Evolutionary conservation across 805 yeast species (phyloP), one percentile per base, ranked within the genome.

Genomic region (Blastobotrys mokoenaii): DNA sequence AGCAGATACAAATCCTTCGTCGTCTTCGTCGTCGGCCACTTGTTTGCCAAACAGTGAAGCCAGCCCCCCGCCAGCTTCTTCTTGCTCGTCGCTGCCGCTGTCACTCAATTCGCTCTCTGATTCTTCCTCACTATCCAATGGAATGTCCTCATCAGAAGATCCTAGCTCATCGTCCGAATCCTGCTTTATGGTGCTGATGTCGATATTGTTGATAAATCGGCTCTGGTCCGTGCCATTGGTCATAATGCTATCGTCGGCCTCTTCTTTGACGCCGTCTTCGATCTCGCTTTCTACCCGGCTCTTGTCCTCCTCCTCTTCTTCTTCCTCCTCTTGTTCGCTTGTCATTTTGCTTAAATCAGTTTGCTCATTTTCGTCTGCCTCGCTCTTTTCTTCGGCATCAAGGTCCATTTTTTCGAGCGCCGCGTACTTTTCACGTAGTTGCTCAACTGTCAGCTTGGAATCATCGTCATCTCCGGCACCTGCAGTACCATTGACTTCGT

Each of bases 361-460:
- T 18, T 62, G 63, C 25, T 55, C 61, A 15, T 52, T 55, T 25
- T 58, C 61, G 14, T 37, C 31, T 44, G 46, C 44, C 54, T 50
- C 32, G 57, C 48, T 42, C 54, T 59, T 12, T 60, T 34, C 53
- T 16, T 35, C 31, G 16, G 48, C 39, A 44, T 49, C n/a, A 44
- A 51, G 50, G 10, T 46, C 53, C 35, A 64, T 46, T 3, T 55
- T 55, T 20, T 68, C 64, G 46, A 79, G 47, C 33, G 66, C 59
- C 16, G 77, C 71, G 55, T 83, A 79, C 60, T 82, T 80, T 49
- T 69, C 67, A 38, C 68, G 66, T 51, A 80, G 69, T 56, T 77
- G 75, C 37, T 78, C 82, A 1, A 79, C 69, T 0, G 81, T 64
- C 36, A 81, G 63, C 22, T 71, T 63, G 51, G 67, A 68, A 51